Percentiles rank a stretch among this genome's conserved stretches.
These are phyloP conservation scores for Rhypophila decipiens DNA, from an alignment of 495 filamentous ascomycete genomes.

Conservation along the genomic window DNA sequence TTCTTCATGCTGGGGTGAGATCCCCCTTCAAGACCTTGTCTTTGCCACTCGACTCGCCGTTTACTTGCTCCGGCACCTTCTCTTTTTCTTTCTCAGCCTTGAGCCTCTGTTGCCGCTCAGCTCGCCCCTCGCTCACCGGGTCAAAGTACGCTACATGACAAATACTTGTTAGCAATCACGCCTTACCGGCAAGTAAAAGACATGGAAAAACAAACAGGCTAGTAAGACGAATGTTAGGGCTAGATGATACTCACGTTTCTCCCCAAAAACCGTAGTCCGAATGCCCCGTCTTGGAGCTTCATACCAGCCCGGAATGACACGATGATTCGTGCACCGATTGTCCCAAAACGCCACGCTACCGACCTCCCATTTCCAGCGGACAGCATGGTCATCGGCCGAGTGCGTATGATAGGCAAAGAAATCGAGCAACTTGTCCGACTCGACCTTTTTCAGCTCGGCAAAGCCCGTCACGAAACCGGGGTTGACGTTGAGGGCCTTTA, in stretches of 20 bases:
- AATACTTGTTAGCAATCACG: neutral
- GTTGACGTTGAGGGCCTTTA: slow-evolving; percentile 48
- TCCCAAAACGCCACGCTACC: slow-evolving; percentile 53
- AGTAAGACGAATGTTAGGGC: too few relatives aligned
- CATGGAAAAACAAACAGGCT: neutral
- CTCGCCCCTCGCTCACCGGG: slow-evolving; percentile 41
- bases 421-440: slow-evolving; percentile 46
- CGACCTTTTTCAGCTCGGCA: slow-evolving; percentile 49
- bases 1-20: too few relatives aligned
- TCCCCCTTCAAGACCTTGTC: too few relatives aligned
- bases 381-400: slow-evolving; percentile 46
- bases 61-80: neutral
- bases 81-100: slow-evolving; percentile 9
- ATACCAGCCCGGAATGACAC: slow-evolving; percentile 48
- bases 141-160: slow-evolving; percentile 39
- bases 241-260: slow-evolving; percentile 48
- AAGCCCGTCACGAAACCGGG: slow-evolving; percentile 45
- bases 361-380: slow-evolving; percentile 51
- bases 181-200: too few relatives aligned
- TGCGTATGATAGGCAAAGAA: slow-evolving; percentile 48
- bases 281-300: slow-evolving; percentile 40
- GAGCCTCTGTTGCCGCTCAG: slow-evolving; percentile 22
- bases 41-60: too few relatives aligned
- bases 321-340: slow-evolving; percentile 43
- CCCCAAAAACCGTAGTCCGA: slow-evolving; percentile 49